Evolutionary conservation across 2,329 filamentous ascomycete genomes (phyloP), one percentile per base, ranked within the genome.

Genomic region (Pseudogymnoascus sp.): DNA sequence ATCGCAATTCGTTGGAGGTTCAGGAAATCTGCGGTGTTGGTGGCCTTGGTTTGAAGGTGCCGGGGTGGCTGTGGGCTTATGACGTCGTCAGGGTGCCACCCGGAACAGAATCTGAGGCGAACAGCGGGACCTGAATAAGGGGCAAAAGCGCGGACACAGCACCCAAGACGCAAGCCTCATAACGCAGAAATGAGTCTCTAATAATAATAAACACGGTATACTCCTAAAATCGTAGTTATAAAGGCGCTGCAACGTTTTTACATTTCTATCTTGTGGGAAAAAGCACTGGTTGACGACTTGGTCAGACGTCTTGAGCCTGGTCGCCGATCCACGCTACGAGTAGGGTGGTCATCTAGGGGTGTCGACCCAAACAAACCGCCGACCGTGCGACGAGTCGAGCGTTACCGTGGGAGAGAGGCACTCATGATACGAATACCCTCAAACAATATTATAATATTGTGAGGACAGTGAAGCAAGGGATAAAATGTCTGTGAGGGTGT

Each of bases 61-160:
- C 50, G 50, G 50, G 44, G 36, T 53, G 36, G 28, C 40, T 59
- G 60, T 62, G 60, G 60, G 60, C 60, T 62, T 62, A 62, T 59
- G 60, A 60, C 59, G 59, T 60, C 59, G 59, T 60, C 59, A 60
- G 59, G 59, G 59, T 60, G 59, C 59, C 59, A 56, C 50, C 50
- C 50, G 28, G 50, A 34, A 56, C 50, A 56, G 50, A 56, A 56
- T 56, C 50, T 56, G 50, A 56, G 50, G 50, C 50, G 50, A 56
- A 56, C 50, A 56, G 50, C 50, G 50, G 50, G 50, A 56, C 50
- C 50, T 56, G 50, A 56, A 56, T 56, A 56, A 56, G 50, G 50
- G 50, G 50, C 50, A 56, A 7, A 34, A 34, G 28, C n/a, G 34
- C 14, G 21, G 28, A 34, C n/a, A 31, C 28, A 56, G 28, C 50